A percentile compares a stretch with the other conserved stretches of the same genome.
Evolutionary conservation across 208 protist species (phyloP).

Genomic region (Angomonas ambiguus): DNA sequence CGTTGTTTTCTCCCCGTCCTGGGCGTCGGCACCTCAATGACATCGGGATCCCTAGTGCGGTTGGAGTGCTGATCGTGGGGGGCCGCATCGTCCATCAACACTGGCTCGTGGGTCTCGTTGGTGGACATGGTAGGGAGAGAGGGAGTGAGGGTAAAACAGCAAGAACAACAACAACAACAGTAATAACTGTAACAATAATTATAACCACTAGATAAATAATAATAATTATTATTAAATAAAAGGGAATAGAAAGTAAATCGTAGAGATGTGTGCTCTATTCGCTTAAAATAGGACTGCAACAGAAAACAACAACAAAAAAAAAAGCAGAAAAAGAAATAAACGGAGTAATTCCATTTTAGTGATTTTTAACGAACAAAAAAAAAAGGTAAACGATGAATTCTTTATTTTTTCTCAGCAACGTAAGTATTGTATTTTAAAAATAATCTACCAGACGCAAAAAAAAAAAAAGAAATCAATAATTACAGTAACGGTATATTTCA

Average conservation of each 20-base stretch:
- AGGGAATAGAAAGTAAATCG: not conserved
- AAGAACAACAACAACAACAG: not conserved
- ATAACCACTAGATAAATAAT: conserved; percentile 7
- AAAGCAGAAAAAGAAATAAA: too few relatives aligned
- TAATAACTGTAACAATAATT: too few relatives aligned
- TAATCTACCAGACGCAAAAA: not conserved
- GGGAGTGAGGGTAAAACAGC: not conserved
- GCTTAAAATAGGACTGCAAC: not conserved
- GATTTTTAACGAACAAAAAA: not conserved
- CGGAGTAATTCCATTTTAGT: not conserved
- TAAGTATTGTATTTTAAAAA: not conserved
- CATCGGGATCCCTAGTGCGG: not conserved
- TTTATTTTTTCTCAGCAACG: not conserved
- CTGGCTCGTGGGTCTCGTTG: not conserved
- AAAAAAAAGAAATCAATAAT: not conserved
- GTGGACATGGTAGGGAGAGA: not conserved
- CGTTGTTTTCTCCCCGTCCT: not conserved
- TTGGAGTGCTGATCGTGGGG: not conserved
- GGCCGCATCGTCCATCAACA: not conserved
- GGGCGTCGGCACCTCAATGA: not conserved
- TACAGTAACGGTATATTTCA: conserved; percentile 3
- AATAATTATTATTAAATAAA: not conserved
- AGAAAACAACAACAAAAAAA: not conserved
- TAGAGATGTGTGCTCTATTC: not conserved
- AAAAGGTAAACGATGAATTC: not conserved